phyloP scores from a whole-genome alignment of 352 stramenopile species.

The Blastocystis sp. region DNA sequence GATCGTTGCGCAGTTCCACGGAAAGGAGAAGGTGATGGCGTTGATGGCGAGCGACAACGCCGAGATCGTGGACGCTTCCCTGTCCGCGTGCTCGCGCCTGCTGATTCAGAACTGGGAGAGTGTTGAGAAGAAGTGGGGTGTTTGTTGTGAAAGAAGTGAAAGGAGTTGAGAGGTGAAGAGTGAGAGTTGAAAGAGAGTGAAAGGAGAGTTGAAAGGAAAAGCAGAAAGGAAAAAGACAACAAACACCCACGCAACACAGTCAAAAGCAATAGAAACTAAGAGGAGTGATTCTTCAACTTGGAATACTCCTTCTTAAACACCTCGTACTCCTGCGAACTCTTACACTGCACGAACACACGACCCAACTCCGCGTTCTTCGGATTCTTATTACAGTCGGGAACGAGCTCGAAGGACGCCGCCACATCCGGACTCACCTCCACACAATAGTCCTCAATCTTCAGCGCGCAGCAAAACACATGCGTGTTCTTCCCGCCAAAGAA shows the following conservation, averaged over 20 bases:
- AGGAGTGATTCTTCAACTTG: not conserved
- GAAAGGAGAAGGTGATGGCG: slow-evolving; percentile 70
- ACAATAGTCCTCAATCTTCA: not conserved
- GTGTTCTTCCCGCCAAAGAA: not conserved
- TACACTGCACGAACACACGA: slow-evolving; percentile 10
- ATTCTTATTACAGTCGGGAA: no score
- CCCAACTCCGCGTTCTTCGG: no score
- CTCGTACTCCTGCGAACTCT: not conserved
- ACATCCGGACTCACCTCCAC: not conserved
- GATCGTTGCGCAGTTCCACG: slow-evolving; percentile 68
- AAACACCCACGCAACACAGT: not conserved
- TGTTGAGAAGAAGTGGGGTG: slow-evolving; percentile 33
- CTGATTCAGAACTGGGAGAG: slow-evolving; percentile 69
- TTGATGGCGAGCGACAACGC: slow-evolving; percentile 59
- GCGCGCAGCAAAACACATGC: not conserved
- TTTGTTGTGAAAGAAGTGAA: no score
- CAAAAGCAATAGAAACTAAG: no score
- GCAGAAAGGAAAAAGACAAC: not conserved
- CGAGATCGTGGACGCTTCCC: slow-evolving; percentile 49
- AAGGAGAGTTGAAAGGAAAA: not conserved
- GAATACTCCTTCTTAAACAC: not conserved
- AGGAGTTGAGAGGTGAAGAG: no score
- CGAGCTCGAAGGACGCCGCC: not conserved
- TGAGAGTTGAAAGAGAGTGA: not conserved
- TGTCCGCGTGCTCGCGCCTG: slow-evolving; percentile 69